phyloP scores from a whole-genome alignment of 805 yeast species.

The Candida lessepsii region DNA sequence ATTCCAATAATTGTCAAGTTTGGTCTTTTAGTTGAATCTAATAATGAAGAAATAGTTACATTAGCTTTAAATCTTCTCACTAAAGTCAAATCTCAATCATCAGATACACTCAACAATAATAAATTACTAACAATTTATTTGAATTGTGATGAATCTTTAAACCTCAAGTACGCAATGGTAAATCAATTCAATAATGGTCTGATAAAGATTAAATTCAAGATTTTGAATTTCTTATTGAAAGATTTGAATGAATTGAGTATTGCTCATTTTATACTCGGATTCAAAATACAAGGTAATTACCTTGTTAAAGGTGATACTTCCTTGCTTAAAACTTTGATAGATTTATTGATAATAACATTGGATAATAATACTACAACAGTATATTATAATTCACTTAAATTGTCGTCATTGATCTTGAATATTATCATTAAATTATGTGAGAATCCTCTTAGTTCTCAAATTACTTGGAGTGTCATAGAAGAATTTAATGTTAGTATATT shows the following conservation, averaged over 20 bases:
- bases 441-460: slow-evolving; percentile 50
- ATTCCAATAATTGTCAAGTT: slow-evolving; percentile 72
- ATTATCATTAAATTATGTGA: slow-evolving; percentile 62
- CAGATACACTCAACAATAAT: slow-evolving; percentile 41
- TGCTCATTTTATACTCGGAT: slow-evolving; percentile 79
- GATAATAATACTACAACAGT: slow-evolving; percentile 38
- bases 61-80: slow-evolving; percentile 53
- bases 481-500: slow-evolving; percentile 43
- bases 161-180: slow-evolving; percentile 71
- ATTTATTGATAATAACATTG: slow-evolving; percentile 48
- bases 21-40: slow-evolving; percentile 69
- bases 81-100: slow-evolving; percentile 29
- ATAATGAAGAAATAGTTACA: slow-evolving; percentile 49
- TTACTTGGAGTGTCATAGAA: slow-evolving; percentile 54
- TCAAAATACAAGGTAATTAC: slow-evolving; percentile 46
- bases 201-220: slow-evolving; percentile 51
- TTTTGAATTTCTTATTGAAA: slow-evolving; percentile 56
- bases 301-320: slow-evolving; percentile 58
- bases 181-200: slow-evolving; percentile 53
- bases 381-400: slow-evolving; percentile 50
- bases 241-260: slow-evolving; percentile 40
- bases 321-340: slow-evolving; percentile 51
- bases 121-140: slow-evolving; percentile 69
- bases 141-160: slow-evolving; percentile 72
- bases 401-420: slow-evolving; percentile 60